These are phyloP conservation scores for Teratosphaeria pseudoeucalypti DNA, from an alignment of 2,329 filamentous ascomycete species.

Conservation along the genomic window DNA sequence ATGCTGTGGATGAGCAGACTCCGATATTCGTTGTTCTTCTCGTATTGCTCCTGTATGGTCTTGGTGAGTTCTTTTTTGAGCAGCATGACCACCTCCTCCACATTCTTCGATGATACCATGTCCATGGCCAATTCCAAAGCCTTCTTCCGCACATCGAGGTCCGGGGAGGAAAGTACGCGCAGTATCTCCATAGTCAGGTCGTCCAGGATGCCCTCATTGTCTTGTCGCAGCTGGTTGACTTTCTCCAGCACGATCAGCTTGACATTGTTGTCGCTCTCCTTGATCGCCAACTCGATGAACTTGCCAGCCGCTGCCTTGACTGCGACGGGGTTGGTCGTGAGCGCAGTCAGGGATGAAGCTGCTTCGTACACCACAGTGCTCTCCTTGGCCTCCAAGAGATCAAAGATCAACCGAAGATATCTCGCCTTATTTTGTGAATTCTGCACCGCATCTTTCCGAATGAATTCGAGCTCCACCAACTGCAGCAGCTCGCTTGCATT, in stretches of 20 bases:
- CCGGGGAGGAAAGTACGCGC: constrained; percentile 84
- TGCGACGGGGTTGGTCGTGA: constrained; percentile 93
- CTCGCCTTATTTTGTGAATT: constrained; percentile 92
- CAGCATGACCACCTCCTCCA: constrained; percentile 90
- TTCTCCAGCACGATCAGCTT: constrained; percentile 96
- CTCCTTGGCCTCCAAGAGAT: constrained; percentile 82
- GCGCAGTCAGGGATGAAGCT: constrained; percentile 81
- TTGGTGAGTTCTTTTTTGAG: constrained; percentile 97
- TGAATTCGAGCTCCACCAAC: constrained; percentile 90
- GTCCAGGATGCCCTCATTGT: constrained; percentile 84
- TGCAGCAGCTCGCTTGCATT: constrained; percentile 92
- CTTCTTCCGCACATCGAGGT: constrained; percentile 91
- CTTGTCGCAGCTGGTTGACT: constrained; percentile 75
- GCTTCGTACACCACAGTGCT: constrained; percentile 97
- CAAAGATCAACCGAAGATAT: constrained; percentile 90
- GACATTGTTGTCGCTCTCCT: constrained; percentile 97
- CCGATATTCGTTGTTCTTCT: constrained; percentile 94
- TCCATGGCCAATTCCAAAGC: constrained; percentile 82
- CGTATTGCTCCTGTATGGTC: constrained; percentile 96
- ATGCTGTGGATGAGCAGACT: constrained; percentile 94
- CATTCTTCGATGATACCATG: constrained; percentile 98
- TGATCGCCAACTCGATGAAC: constrained; percentile 93
- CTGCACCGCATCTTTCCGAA: constrained; percentile 90
- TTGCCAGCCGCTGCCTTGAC: constrained; percentile 94
- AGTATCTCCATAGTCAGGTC: constrained; percentile 96